Conservation (phyloP, 768 basidiomycete species). For the Termitomyces sp. region DNA sequence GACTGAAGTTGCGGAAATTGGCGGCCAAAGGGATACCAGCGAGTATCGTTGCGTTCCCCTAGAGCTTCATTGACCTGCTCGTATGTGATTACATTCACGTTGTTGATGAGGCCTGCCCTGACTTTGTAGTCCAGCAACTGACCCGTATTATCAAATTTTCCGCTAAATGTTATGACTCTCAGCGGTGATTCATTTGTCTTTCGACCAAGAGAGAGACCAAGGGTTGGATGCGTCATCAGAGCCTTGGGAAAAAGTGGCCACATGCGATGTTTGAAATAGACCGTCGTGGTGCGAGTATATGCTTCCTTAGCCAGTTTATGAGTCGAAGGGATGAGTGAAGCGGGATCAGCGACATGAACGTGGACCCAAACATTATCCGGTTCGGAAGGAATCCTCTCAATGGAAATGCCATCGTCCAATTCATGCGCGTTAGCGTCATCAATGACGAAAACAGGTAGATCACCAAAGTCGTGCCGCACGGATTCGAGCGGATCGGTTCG, state of each 20-base stretch:
- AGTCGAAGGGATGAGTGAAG: slow-evolving; percentile 64
- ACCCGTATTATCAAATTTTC: slow-evolving; percentile 54
- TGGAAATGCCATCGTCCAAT: slow-evolving; percentile 88
- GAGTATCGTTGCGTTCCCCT: slow-evolving; percentile 15
- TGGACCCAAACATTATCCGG: slow-evolving; percentile 74
- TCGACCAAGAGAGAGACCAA: slow-evolving; percentile 36
- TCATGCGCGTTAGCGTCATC: slow-evolving; percentile 79
- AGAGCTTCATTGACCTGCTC: slow-evolving; percentile 54
- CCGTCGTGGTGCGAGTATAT: slow-evolving; percentile 37
- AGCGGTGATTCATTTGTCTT: slow-evolving; percentile 32
- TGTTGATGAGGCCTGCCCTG: slow-evolving; percentile 66
- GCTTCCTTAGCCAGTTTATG: slow-evolving; percentile 62
- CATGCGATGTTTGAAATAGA: slow-evolving; percentile 62
- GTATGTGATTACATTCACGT: slow-evolving; percentile 62
- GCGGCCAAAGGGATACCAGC: slow-evolving; percentile 39
- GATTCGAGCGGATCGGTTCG: slow-evolving; percentile 56
- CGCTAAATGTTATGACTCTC: slow-evolving; percentile 76
- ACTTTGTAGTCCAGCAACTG: slow-evolving; percentile 67
- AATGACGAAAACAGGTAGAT: slow-evolving; percentile 77
- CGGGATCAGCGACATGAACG: slow-evolving; percentile 91
- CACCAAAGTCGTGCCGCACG: slow-evolving; percentile 82
- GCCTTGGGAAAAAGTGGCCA: slow-evolving; percentile 69
- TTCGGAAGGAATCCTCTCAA: slow-evolving; percentile 61
- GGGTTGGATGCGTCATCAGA: slow-evolving; percentile 37
- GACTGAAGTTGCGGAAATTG: slow-evolving; percentile 8